These are phyloP conservation scores for Symbiodinium pilosum DNA, from an alignment of 73 alveolate genomes.

Conservation along the genomic window DNA sequence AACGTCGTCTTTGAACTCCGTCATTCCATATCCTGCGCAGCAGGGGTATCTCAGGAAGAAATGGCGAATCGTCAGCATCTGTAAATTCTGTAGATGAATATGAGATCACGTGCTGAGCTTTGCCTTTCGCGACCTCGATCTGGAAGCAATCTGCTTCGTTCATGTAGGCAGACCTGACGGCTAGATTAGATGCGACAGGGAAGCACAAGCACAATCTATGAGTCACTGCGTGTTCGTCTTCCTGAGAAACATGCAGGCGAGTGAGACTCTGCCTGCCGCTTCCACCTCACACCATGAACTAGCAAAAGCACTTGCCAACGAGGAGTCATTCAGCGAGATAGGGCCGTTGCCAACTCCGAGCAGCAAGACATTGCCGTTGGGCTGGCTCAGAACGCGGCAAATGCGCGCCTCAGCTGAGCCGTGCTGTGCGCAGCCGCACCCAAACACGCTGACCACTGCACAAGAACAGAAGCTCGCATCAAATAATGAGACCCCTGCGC, in stretches of 20 bases:
- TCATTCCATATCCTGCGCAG: conserved; percentile 97
- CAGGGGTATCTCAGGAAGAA: neutral
- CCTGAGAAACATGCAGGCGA: conserved; percentile 95
- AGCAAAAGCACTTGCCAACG: neutral
- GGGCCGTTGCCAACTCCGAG: conserved; percentile 98
- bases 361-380: conserved; percentile 99
- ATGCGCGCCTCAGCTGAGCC: conserved; percentile 97
- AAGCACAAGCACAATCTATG: neutral
- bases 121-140: conserved; percentile 99
- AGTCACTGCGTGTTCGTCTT: neutral
- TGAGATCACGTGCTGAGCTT: too few species aligned
- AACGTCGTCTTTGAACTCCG: conserved; percentile 98
- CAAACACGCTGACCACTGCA: too few species aligned
- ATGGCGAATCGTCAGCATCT: neutral
- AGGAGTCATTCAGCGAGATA: too few species aligned
- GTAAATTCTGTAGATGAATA: too few species aligned
- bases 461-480: too few species aligned
- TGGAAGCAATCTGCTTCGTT: conserved; percentile 98
- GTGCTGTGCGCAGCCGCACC: too few species aligned
- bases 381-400: conserved; percentile 99
- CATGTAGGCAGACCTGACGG: conserved; percentile 97
- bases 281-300: conserved; percentile 96
- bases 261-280: conserved; percentile 99
- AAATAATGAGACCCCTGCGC: conserved; percentile 24
- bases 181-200: too few species aligned